Evolutionary conservation across 768 basidiomycete genomes (phyloP).

Genomic region (Gloeostereum incarnatum): DNA sequence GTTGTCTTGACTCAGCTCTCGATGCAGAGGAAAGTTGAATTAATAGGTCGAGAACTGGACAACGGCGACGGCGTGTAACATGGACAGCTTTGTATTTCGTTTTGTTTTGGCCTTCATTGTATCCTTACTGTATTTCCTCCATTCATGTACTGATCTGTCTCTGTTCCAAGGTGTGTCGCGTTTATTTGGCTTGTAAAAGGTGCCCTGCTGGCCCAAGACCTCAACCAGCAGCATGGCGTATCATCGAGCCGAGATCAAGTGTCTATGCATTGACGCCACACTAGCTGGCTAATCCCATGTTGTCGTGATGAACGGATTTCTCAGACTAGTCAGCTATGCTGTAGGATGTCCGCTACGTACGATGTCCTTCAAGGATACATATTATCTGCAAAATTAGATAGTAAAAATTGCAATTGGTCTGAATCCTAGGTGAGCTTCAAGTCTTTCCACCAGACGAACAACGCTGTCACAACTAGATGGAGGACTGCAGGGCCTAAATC

Average conservation of each 20-base stretch:
- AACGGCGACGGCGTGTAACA: conserved; percentile 40
- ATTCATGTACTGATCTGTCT: conserved; percentile 9
- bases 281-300: not conserved
- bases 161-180: not conserved
- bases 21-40: conserved; percentile 51
- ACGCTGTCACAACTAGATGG: conserved; percentile 41
- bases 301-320: not conserved
- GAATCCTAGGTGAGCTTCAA: conserved; percentile 32
- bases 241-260: conserved; percentile 58
- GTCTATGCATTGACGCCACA: no score
- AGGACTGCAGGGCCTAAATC: conserved; percentile 53
- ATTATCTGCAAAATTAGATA: not conserved
- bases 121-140: not conserved
- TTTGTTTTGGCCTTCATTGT: no score
- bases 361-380: not conserved
- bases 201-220: conserved; percentile 56
- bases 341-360: not conserved
- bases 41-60: conserved; percentile 55
- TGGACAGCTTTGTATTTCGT: no score
- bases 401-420: not conserved
- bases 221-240: conserved; percentile 60
- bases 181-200: conserved; percentile 59
- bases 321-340: not conserved
- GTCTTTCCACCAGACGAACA: conserved; percentile 55
- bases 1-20: conserved; percentile 6